phyloP scores from a whole-genome alignment of 2,329 filamentous ascomycete genomes.

The Cryoendolithus antarcticus region DNA sequence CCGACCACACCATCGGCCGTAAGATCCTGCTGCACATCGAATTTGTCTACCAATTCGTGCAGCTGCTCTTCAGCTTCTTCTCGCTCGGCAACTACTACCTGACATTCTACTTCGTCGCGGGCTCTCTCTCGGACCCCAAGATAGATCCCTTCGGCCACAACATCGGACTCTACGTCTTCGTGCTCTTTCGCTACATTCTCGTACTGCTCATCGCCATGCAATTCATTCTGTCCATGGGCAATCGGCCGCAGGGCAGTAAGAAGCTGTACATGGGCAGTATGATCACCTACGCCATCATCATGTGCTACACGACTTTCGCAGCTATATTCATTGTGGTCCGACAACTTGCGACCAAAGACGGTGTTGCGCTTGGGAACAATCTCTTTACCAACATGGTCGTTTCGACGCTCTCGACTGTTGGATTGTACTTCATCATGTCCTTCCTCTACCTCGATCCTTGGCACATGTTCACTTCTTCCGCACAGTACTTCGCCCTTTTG shows the following conservation, averaged over 20 bases:
- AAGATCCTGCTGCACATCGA: conserved; percentile 91
- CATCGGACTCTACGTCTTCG: conserved; percentile 75
- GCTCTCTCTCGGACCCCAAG: conserved; percentile 64
- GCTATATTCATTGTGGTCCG: conserved; percentile 76
- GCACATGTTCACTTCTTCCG: conserved; percentile 93
- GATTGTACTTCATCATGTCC: conserved; percentile 91
- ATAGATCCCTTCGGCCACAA: conserved; percentile 87
- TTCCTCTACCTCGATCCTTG: conserved; percentile 95
- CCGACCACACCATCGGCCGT: conserved; percentile 78
- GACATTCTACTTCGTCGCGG: conserved; percentile 95
- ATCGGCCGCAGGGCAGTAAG: conserved; percentile 87
- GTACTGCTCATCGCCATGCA: conserved; percentile 84
- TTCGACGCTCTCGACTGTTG: conserved; percentile 75
- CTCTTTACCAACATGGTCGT: conserved; percentile 93
- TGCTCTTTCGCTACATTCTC: conserved; percentile 71
- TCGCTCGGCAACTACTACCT: conserved; percentile 97
- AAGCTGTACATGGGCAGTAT: conserved; percentile 81
- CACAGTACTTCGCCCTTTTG: conserved; percentile 84
- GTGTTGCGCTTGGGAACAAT: conserved; percentile 61
- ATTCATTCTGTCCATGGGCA: conserved; percentile 93
- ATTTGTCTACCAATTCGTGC: conserved; percentile 88
- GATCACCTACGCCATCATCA: conserved; percentile 84
- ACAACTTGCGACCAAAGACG: conserved; percentile 46
- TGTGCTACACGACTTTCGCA: conserved; percentile 88
- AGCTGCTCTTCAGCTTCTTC: conserved; percentile 92